These are phyloP conservation scores for Plasmodium ovale DNA, from an alignment of 169 alveolate species.

Conservation along the genomic window DNA sequence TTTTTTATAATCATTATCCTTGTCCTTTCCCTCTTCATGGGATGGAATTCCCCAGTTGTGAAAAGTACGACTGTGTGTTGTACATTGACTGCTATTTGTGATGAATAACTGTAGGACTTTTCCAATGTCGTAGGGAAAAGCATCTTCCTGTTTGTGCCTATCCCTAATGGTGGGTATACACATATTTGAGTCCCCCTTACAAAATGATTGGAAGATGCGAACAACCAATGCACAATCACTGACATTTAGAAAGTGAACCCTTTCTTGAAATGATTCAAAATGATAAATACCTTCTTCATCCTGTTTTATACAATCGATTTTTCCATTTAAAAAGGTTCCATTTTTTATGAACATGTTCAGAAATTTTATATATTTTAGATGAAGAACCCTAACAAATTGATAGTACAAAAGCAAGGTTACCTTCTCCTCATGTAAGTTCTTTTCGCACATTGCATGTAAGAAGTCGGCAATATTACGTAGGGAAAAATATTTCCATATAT, in stretches of 20 bases:
- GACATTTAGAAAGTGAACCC: conserved; percentile 13
- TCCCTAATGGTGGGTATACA: neutral
- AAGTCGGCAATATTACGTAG: conserved; percentile 57
- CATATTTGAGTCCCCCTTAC: conserved; percentile 4
- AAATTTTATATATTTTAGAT: neutral
- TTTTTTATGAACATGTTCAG: neutral
- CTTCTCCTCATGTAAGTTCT: conserved; percentile 31
- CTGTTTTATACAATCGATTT: conserved; percentile 1
- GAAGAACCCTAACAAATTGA: conserved; percentile 19
- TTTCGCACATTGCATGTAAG: conserved; percentile 41
- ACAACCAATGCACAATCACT: conserved; percentile 37
- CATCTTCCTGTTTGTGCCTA: neutral
- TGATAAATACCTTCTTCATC: conserved; percentile 4
- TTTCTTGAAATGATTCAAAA: neutral
- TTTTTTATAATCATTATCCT: neutral
- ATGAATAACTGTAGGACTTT: neutral
- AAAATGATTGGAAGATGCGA: conserved; percentile 53
- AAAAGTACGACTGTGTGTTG: too few relatives aligned
- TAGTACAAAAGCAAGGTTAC: conserved; percentile 28
- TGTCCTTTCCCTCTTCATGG: neutral
- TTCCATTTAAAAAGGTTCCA: neutral
- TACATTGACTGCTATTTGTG: neutral
- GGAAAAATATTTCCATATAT: conserved; percentile 62
- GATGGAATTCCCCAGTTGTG: too few relatives aligned
- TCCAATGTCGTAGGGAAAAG: conserved; percentile 24